Evolutionary conservation across 257 asterid species (phyloP).

Genomic region (Solanum appendiculatum): DNA sequence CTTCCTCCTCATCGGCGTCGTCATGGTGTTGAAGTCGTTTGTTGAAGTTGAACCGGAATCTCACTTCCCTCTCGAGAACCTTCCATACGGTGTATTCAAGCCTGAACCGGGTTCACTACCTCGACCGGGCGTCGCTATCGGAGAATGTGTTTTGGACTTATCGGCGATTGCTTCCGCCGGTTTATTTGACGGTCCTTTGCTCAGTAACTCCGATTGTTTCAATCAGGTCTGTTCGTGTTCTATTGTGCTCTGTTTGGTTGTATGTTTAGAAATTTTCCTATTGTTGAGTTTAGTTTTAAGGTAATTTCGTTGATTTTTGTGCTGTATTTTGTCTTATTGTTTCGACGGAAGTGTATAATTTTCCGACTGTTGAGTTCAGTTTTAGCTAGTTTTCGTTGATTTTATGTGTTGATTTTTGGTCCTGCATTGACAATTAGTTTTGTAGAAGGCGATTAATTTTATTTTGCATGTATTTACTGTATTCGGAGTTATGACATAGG

Average conservation of each 20-base stretch:
- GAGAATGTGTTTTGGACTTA: slow-evolving; percentile 71
- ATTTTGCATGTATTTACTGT: background rate
- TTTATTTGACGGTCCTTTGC: slow-evolving; percentile 66
- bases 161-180: slow-evolving; percentile 58
- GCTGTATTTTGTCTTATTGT: background rate
- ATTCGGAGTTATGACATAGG: background rate
- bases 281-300: background rate
- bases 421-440: background rate
- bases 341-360: background rate
- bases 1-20: background rate
- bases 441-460: background rate
- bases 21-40: slow-evolving; percentile 71
- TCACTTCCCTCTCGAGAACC: slow-evolving; percentile 89
- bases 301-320: background rate
- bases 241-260: background rate
- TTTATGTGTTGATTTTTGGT: background rate
- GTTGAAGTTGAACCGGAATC: slow-evolving; percentile 68
- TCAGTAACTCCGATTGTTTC: slow-evolving; percentile 61
- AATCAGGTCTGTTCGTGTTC: slow-evolving; percentile 34
- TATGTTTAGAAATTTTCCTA: background rate
- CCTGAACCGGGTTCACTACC: slow-evolving; percentile 42
- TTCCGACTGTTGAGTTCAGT: background rate
- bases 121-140: slow-evolving; percentile 83
- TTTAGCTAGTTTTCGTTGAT: background rate
- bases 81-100: slow-evolving; percentile 92